Base-by-base conservation (phyloP, 1,284 basidiomycete species). In the Ustilago curta region DNA sequence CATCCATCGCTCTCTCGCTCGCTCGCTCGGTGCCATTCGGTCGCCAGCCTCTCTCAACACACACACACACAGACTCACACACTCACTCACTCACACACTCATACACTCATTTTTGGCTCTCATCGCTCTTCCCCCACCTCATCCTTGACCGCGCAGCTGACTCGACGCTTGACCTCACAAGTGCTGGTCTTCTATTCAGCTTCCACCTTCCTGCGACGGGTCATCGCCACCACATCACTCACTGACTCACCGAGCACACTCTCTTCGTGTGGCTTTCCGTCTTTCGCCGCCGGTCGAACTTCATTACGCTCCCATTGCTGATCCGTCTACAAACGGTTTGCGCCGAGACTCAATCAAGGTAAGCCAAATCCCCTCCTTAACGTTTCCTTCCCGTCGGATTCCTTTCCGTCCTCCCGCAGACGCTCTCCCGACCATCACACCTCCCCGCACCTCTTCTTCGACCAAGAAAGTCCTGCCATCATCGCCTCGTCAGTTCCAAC, bases 21-120 rank as follows among this genome's bases (percentile, higher is more conserved):
- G 45, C 27, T 48, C 27, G 32, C 32, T 45, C 44, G 44, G 45
- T 48, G 45, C 18, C 27, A 31, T 48, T 48, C 47, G 47, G 47
- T 48, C 47, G 47, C 5, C 29, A 29, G 8, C 29, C 27, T n/a
- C 35, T 37, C 14, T 37, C 25, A 48, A n/a, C n/a, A n/a, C n/a
- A n/a, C n/a, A n/a, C n/a, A n/a, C n/a, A n/a, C n/a, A n/a, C n/a
- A n/a, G n/a, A n/a, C n/a, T n/a, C n/a, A n/a, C n/a, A n/a, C n/a
- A n/a, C n/a, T n/a, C n/a, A n/a, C n/a, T n/a, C n/a, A n/a, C n/a
- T n/a, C n/a, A n/a, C n/a, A n/a, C n/a, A n/a, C n/a, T n/a, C n/a
- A n/a, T n/a, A n/a, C n/a, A n/a, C 27, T 27, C 27, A 27, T 7
- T 27, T 27, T 31, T 19, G n/a, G 27, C 27, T 32, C 23, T 48